Percentiles rank a stretch among this genome's conserved stretches.
These are phyloP conservation scores for Penicillium silybi DNA, from an alignment of 495 filamentous ascomycete species.

Conservation along the genomic window DNA sequence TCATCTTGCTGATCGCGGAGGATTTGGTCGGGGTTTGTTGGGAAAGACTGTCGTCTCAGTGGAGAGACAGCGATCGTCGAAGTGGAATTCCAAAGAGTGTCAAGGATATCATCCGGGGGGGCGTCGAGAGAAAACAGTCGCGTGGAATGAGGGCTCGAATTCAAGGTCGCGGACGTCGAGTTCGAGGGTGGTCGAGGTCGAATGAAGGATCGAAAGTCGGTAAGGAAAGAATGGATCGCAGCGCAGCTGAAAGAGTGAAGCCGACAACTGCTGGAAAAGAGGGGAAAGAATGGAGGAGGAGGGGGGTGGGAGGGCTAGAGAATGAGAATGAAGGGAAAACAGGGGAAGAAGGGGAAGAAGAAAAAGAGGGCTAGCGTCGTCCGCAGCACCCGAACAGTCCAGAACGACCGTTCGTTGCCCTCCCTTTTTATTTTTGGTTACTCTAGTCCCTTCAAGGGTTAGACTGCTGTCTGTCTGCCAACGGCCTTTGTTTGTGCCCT, in stretches of 20 bases:
- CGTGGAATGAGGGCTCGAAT: conserved; percentile 9
- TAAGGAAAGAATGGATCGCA: conserved; percentile 53
- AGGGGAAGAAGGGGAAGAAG: conserved; percentile 29
- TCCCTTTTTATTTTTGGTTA: conserved; percentile 12
- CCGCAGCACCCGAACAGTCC: conserved; percentile 1
- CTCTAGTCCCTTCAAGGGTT: conserved; percentile 9
- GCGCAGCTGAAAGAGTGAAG: conserved; percentile 83
- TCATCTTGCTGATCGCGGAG: conserved; percentile 24
- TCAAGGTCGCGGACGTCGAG: conserved; percentile 4
- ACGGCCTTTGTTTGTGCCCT: not conserved
- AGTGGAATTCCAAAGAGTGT: conserved; percentile 19
- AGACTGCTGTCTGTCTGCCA: not conserved
- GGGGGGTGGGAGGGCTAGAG: conserved; percentile 28
- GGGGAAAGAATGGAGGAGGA: conserved; percentile 28
- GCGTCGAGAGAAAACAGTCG: conserved; percentile 7
- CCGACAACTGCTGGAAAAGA: conserved; percentile 53
- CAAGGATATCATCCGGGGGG: conserved; percentile 17
- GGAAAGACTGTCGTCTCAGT: not conserved
- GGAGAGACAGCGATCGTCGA: conserved; percentile 18
- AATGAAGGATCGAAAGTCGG: conserved; percentile 5
- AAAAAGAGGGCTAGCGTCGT: conserved; percentile 11
- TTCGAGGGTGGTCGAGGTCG: conserved; percentile 2
- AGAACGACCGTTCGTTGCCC: not conserved
- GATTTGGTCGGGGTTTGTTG: conserved; percentile 6
- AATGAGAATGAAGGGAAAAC: conserved; percentile 45